Base-by-base conservation (phyloP, 345 rosid genomes). In the Boechera divaricarpa region DNA sequence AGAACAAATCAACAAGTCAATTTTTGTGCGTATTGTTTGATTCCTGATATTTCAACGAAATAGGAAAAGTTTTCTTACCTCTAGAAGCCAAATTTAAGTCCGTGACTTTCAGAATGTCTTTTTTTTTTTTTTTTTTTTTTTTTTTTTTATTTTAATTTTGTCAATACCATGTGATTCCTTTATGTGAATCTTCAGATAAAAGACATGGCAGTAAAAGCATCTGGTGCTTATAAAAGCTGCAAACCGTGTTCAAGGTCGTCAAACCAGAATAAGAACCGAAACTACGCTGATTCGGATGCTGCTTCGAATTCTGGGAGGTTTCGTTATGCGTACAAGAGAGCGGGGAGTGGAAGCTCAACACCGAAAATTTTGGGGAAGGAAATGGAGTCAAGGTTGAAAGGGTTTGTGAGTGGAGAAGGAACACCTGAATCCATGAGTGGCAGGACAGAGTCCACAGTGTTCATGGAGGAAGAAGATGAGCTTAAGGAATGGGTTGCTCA, bases 401-500 rank as follows among this genome's bases (percentile, higher is more conserved):
- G 86, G 69, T 83, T 92, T 56, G 88, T 92, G 5, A 92, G 99
- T 66, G 97, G 97, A 8, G 99, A 95, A 82, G 93, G 91, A 15
- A 95, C 98, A 26, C 99, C 98, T 7, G 83, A 89, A 5, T 95
- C 98, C 1, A 78, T 81, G 36, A 95, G 97, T 10, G 96, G 96
- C n/a, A 79, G 96, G 70, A 84, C 91, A 2, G 98, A 86, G 74
- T 88, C 95, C 3, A 89, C 85, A 29, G 93, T 87, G 70, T 86
- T 92, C 68, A 83, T 84, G 85, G 98, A 89, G 80, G 98, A 88
- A 83, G 97, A 94, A 72, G 96, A 88, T 77, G 99, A 92, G 78
- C 87, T 92, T n/a, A 95, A 91, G 79, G 98, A 92, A 73, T 95
- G 99, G 99, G 92, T 92, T 63, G 99, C 99, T 24, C 98, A 92